Evolutionary conservation across 2,329 filamentous ascomycete genomes (phyloP).

Genomic region (Rasamsonia emersonii): DNA sequence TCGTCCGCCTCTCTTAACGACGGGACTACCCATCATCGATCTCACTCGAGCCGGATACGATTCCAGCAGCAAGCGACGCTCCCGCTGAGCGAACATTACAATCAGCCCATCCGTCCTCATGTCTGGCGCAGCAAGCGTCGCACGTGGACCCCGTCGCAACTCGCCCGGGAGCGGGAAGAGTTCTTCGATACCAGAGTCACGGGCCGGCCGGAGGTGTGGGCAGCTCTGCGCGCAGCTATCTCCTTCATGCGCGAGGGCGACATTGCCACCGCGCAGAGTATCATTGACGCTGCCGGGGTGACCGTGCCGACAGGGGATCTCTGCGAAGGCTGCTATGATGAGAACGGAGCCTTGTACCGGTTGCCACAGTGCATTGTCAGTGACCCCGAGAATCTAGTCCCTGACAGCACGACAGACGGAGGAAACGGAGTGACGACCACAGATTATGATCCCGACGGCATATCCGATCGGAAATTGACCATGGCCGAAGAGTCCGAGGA

Average conservation of each 20-base stretch:
- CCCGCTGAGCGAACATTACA: constrained; percentile 52
- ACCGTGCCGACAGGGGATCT: constrained; percentile 66
- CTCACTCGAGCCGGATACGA: constrained; percentile 8
- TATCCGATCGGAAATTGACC: constrained; percentile 24
- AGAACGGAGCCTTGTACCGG: constrained; percentile 60
- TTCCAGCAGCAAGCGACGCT: constrained; percentile 14
- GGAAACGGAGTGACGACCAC: constrained; percentile 13
- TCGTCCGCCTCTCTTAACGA: constrained; percentile 9
- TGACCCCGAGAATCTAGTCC: constrained; percentile 53
- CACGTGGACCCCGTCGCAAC: constrained; percentile 59
- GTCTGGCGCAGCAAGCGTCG: constrained; percentile 56
- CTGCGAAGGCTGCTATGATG: constrained; percentile 63
- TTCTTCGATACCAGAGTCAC: constrained; percentile 89
- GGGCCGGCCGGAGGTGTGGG: constrained; percentile 71
- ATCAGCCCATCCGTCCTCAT: constrained; percentile 58
- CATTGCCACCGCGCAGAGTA: constrained; percentile 64
- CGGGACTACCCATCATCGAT: constrained; percentile 5
- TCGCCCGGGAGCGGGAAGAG: constrained; percentile 64
- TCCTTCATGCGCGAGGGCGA: constrained; percentile 58
- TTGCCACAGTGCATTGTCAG: constrained; percentile 60
- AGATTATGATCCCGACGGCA: constrained; percentile 19
- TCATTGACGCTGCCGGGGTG: constrained; percentile 69
- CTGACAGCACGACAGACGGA: constrained; percentile 15
- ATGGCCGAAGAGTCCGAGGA: constrained; percentile 33
- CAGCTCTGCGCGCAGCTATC: constrained; percentile 59